These are phyloP conservation scores for Arthroderma uncinatum DNA, from an alignment of 2,329 filamentous ascomycete genomes.

Conservation along the genomic window DNA sequence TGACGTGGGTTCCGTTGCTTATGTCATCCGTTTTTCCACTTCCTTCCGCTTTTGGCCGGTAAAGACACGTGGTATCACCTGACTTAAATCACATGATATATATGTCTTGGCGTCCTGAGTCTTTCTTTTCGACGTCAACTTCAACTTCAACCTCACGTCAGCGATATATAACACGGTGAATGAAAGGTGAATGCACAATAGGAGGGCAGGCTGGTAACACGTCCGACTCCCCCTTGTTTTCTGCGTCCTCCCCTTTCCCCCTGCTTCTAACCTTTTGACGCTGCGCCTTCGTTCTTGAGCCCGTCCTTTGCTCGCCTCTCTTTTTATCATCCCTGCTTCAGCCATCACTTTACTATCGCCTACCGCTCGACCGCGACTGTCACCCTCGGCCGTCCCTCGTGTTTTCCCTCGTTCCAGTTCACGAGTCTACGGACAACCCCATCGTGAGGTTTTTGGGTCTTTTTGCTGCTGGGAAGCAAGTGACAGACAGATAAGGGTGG, in stretches of 20 bases:
- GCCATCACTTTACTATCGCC: neutral
- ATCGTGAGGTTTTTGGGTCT: neutral
- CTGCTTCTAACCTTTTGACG: neutral
- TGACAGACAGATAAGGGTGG: neutral
- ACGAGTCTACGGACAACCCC: neutral
- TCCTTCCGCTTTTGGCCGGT: too few species aligned
- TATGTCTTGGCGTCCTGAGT: too few species aligned
- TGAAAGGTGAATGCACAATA: neutral
- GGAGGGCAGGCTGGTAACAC: neutral
- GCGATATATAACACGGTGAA: too few species aligned
- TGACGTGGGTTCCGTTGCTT: too few species aligned
- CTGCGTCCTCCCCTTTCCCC: neutral
- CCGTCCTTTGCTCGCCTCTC: neutral
- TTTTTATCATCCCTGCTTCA: neutral
- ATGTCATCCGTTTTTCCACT: too few species aligned
- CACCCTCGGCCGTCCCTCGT: neutral
- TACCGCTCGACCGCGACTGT: neutral
- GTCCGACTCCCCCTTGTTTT: neutral
- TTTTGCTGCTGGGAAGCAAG: slow-evolving; percentile 4
- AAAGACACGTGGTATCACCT: too few species aligned
- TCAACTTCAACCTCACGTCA: too few species aligned
- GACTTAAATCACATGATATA: too few species aligned
- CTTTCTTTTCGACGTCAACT: too few species aligned
- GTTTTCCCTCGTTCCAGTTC: neutral
- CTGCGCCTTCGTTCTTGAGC: neutral